Percentiles rank a stretch among this genome's conserved stretches.
Conservation (phyloP, 2,329 filamentous ascomycete species). For the Scedosporium boydii region DNA sequence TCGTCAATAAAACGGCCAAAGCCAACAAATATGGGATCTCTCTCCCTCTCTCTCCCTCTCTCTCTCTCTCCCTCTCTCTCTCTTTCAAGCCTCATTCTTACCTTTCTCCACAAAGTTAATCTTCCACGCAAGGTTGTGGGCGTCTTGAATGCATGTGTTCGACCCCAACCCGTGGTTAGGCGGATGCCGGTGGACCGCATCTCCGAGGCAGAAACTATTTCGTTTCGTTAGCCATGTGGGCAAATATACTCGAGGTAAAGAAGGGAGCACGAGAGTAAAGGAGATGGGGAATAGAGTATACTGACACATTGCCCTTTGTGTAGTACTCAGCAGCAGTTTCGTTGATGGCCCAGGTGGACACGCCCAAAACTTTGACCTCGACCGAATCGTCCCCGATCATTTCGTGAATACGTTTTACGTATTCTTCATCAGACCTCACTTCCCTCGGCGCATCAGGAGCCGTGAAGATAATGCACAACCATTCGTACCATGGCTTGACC, state of each 20-base stretch:
- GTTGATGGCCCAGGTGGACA: background rate
- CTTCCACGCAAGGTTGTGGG: background rate
- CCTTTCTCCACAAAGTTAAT: background rate
- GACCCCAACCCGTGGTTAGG: background rate
- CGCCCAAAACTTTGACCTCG: conserved; percentile 12
- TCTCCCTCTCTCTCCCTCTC: background rate
- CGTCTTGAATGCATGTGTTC: background rate
- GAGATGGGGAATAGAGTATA: background rate
- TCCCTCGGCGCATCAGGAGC: conserved; percentile 23
- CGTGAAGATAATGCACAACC: conserved; percentile 45
- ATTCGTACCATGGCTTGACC: conserved; percentile 16
- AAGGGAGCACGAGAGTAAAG: background rate
- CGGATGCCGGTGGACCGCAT: background rate
- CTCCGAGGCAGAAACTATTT: conserved; percentile 21
- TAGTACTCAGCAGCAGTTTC: background rate
- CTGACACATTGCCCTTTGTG: conserved; percentile 23
- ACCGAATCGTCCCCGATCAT: conserved; percentile 9
- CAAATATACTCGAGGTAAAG: background rate
- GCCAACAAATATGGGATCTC: no score
- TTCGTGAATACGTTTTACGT: conserved; percentile 26
- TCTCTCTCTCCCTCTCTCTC: background rate
- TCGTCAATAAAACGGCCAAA: conserved; percentile 16
- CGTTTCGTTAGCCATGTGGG: background rate
- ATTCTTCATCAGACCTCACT: conserved; percentile 34
- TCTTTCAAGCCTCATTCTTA: background rate